Evolutionary conservation across 2,329 filamentous ascomycete species (phyloP), one percentile per base, ranked within the genome.

Genomic region (Fusarium sacchari): DNA sequence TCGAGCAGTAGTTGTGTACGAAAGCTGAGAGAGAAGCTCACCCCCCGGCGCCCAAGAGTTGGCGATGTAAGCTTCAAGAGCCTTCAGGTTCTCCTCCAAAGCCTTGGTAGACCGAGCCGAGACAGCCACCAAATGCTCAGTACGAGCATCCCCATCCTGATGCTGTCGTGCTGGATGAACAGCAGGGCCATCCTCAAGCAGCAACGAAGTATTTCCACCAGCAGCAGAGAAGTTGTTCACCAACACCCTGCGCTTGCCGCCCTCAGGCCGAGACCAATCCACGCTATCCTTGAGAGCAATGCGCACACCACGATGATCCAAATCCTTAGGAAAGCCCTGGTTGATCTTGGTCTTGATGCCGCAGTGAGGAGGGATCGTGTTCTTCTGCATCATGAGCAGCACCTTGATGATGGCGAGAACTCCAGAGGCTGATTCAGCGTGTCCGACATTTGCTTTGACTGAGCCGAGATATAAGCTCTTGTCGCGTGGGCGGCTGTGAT

Each of bases 361-460:
- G 14, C 60, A 59, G 89, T 63, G 60, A 0, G 42, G 60, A 14
- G 60, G 60, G 1, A 59, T 63, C 1, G 22, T 58, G 26, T 46
- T 63, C 26, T 58, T 44, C 34, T 63, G 50, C 60, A 63, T 58
- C 60, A 63, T 63, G 1, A 63, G 50, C 10, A 63, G 1, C 2
- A 63, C 60, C 20, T 63, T 63, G 26, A 63, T 58, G 18, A 63
- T n/a, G 5, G 60, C 50, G 1, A 46, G 26, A 1, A 63, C 60
- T 7, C 50, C 60, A 12, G 60, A 63, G 0, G 60, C 60, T 4
- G 60, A 63, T 26, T 47, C 60, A 40, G 88, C 86, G 77, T 93
- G 91, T 1, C 91, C 90, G 4, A 93, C 81, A 36, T 92, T 92
- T 3, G 89, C 86, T 73, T 93, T 93, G 11, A 90, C 86, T 0